Percentiles rank a stretch among this genome's conserved stretches.
These are phyloP conservation scores for Taphrina betulina DNA, from an alignment of 1,139 yeast genomes.

Conservation along the genomic window DNA sequence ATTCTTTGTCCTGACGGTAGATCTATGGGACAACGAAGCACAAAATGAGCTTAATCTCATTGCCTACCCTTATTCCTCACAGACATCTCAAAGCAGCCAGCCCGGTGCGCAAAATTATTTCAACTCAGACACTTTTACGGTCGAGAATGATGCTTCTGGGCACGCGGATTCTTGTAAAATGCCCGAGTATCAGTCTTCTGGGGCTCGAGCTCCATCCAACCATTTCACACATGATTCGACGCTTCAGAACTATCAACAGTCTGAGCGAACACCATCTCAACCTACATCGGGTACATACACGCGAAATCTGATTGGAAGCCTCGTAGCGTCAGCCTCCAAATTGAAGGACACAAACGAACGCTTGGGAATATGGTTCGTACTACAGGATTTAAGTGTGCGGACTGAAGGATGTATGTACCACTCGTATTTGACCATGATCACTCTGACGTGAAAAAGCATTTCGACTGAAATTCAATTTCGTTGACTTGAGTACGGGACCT, in stretches of 20 bases:
- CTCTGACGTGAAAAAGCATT: too few relatives aligned
- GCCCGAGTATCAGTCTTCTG: not conserved
- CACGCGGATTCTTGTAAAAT: too few relatives aligned
- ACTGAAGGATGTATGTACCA: slow-evolving; percentile 45
- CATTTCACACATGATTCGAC: not conserved
- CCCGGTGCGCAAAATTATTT: not conserved
- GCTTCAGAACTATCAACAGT: not conserved
- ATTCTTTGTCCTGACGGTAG: slow-evolving; percentile 45
- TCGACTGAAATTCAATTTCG: slow-evolving; percentile 47
- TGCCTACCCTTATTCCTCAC: slow-evolving; percentile 34
- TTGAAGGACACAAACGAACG: slow-evolving; percentile 46
- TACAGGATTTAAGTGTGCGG: slow-evolving; percentile 50
- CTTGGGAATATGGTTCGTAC: slow-evolving; percentile 49
- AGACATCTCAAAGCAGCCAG: not conserved
- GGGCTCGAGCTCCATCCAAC: not conserved
- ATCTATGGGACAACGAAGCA: slow-evolving; percentile 48
- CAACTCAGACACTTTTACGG: not conserved
- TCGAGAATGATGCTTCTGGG: not conserved
- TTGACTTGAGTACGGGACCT: slow-evolving; percentile 41
- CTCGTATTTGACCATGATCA: not conserved
- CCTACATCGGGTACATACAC: slow-evolving; percentile 41
- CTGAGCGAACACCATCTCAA: not conserved
- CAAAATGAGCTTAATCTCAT: slow-evolving; percentile 43
- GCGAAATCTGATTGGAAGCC: slow-evolving; percentile 48
- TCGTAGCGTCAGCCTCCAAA: slow-evolving; percentile 48